Base-by-base conservation (phyloP, 495 filamentous ascomycete species). In the Lophiostoma macrostomum region DNA sequence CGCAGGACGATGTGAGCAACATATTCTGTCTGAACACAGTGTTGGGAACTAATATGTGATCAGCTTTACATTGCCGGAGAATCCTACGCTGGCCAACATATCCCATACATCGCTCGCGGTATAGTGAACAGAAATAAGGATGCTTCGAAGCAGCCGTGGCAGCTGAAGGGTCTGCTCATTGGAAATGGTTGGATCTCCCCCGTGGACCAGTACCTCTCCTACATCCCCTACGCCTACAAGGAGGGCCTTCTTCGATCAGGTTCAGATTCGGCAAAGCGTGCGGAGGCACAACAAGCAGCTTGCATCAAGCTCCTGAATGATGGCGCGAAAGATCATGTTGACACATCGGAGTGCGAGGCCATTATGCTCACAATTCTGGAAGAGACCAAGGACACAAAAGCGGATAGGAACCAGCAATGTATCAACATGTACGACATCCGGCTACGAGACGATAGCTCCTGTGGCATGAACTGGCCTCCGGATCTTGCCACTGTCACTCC, bases 161-260 rank as follows among this genome's bases (percentile, higher is more conserved):
- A 87, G 22, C 68, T 98, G n/a, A 74, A 79, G 50, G 94, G 94
- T 13, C 75, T 98, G 29, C 67, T 98, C 13, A 98, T 98, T 51
- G 93, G 93, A 28, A 98, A 97, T 66, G 93, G 91, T 18, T 98
- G 94, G 94, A 90, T 97, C 56, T 87, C 90, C 2, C 90, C 91
- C 1, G 67, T 70, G 4, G 87, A 95, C 44, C 93, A 98, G 67
- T 98, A 97, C 66, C 81, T 84, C n/a, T 77, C 91, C 2, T 95
- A 96, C 60, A 74, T 95, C 18, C 73, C 80, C 14, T 96, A 81
- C 64, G 83, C 83, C 16, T 91, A 88, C 70, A 77, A 87, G 49
- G 77, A 82, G 60, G 84, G 82, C 3, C 62, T 96, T 20, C 66
- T 97, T 8, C 37, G 84, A 49, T 77, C 81, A 53, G 87, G 80